Evolutionary conservation across 1,284 basidiomycete genomes (phyloP), one percentile per base, ranked within the genome.

Genomic region (Trichosporon asahii): DNA sequence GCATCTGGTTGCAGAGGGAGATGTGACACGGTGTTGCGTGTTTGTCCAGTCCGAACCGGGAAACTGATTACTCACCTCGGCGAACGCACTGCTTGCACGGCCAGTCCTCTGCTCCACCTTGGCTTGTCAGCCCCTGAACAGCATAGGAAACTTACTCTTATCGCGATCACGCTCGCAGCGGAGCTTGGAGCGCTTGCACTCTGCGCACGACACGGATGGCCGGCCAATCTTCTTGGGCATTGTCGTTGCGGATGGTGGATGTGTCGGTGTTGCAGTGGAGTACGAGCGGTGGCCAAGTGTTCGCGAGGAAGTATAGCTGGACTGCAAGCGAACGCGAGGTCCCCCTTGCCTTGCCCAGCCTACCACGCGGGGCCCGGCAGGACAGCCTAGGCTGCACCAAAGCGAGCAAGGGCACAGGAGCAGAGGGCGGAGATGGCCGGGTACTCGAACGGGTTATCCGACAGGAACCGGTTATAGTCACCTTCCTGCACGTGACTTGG

Each of bases 201-300:
- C 57, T 31, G 57, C 57, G 57, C 57, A 61, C 29, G 57, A 61
- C 57, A 61, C 57, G 57, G 57, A 61, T 4, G 57, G 57, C 27
- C 57, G 57, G 27, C 57, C 57, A 15, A 61, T 61, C 57, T 61
- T 61, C 57, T 61, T 61, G 57, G 57, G 57, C 57, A 61, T 61
- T 31, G 27, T 29, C 21, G 27, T 12, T 60, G 55, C 7, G 35
- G 57, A 61, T 53, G 49, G 9, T 21, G 21, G 23, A 25, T 53
- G n/a, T 53, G 49, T 53, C 23, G 49, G 7, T 44, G 40, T 23
- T 25, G 21, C 21, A 21, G 21, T 53, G n/a, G 49, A 53, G 49
- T 53, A 3, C 18, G 40, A n/a, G 18, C 25, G 46, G 46, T 49
- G 49, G 49, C 49, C 49, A 53, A 23, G 49, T 23, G 7, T 7